Percentiles rank a stretch among this genome's conserved stretches.
Evolutionary conservation across 495 filamentous ascomycete genomes (phyloP).

Genomic region (Talaromyces ruber): DNA sequence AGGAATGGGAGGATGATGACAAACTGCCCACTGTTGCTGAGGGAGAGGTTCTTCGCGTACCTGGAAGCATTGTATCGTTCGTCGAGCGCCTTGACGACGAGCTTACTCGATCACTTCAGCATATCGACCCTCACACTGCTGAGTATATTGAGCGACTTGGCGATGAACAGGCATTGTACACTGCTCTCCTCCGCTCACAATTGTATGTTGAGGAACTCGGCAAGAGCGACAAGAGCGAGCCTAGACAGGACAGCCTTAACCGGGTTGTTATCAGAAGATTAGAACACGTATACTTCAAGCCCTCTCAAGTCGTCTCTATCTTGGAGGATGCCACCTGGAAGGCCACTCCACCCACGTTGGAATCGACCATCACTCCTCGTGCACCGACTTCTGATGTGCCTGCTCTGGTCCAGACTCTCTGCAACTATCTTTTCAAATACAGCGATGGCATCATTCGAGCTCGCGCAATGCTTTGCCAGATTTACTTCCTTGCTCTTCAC

Average conservation of each 20-base stretch:
- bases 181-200: constrained; percentile 74
- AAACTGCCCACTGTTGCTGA: constrained; percentile 65
- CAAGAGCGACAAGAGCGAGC: constrained; percentile 61
- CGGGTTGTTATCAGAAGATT: constrained; percentile 86
- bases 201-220: constrained; percentile 78
- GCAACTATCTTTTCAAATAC: constrained; percentile 88
- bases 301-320: constrained; percentile 82
- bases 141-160: constrained; percentile 95
- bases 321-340: constrained; percentile 92
- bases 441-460: constrained; percentile 93
- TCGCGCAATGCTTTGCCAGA: constrained; percentile 94
- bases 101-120: constrained; percentile 89
- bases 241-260: constrained; percentile 75
- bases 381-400: constrained; percentile 52
- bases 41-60: constrained; percentile 76
- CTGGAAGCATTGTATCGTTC: constrained; percentile 89
- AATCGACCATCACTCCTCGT: constrained; percentile 76
- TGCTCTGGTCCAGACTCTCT: constrained; percentile 74
- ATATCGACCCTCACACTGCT: constrained; percentile 95
- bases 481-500: constrained; percentile 95
- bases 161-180: constrained; percentile 89
- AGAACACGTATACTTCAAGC: constrained; percentile 99
- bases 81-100: constrained; percentile 96
- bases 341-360: constrained; percentile 57
- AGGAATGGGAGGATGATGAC: constrained; percentile 99